phyloP scores from a whole-genome alignment of 2,329 filamentous ascomycete species.

The Cadophora malorum region DNA sequence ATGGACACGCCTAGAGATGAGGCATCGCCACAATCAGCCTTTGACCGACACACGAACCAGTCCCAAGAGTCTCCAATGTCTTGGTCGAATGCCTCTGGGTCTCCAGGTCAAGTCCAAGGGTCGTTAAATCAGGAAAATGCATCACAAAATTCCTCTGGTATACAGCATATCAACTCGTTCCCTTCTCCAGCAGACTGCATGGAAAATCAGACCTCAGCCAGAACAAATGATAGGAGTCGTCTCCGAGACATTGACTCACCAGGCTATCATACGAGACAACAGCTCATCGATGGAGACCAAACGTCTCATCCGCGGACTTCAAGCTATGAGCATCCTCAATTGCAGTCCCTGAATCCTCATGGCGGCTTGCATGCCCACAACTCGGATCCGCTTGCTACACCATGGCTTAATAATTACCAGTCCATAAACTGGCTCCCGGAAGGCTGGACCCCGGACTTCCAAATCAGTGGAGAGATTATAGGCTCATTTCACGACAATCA shows the following conservation, averaged over 20 bases:
- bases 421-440: slow-evolving; percentile 42
- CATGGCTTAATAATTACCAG: slow-evolving; percentile 34
- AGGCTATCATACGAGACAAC: not conserved
- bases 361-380: not conserved
- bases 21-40: not conserved
- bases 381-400: not conserved
- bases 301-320: not conserved
- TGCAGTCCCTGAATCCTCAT: not conserved
- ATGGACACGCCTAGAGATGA: not conserved
- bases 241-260: not conserved
- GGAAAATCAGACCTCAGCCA: not conserved
- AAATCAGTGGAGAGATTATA: slow-evolving; percentile 18
- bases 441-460: slow-evolving; percentile 37
- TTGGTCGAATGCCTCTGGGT: slow-evolving; percentile 25
- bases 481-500: slow-evolving; percentile 18
- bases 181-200: not conserved
- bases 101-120: slow-evolving; percentile 15
- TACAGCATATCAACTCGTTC: not conserved
- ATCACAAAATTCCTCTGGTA: not conserved
- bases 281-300: not conserved
- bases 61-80: slow-evolving; percentile 28
- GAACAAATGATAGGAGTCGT: not conserved
- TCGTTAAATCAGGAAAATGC: not conserved
- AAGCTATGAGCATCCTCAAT: not conserved
- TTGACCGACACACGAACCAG: slow-evolving; percentile 7